Base-by-base conservation (phyloP, 306 rosid genomes). In the Purshia tridentata region DNA sequence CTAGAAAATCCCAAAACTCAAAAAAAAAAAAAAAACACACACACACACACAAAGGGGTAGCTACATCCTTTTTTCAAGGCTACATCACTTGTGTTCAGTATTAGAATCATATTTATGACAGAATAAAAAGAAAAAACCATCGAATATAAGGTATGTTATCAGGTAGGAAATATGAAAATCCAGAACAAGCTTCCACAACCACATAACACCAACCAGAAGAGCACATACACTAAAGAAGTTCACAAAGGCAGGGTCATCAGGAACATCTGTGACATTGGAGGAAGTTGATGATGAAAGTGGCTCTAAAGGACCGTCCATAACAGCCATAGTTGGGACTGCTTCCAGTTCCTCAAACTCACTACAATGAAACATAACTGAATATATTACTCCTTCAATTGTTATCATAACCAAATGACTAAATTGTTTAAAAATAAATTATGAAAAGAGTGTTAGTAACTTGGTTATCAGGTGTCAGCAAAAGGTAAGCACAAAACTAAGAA, bases 311-410 rank as follows among this genome's bases (percentile, higher is more conserved):
- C 84, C 87, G 74, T 86, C 96, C 20, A 84, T 80, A 53, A 81
- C 39, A 14, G 79, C 84, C 84, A 79, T 54, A 67, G 56, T 8
- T 69, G 97, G 80, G 73, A 74, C 90, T 67, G 84, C 90, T 77
- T 83, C 93, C 56, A 83, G 88, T 73, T 87, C 93, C 85, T 89
- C 96, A 77, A 80, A 85, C 80, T 89, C 97, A 76, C 98, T 93
- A 78, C 23, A 72, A 39, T 45, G 48, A 19, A 19, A 66, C 4
- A 19, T 13, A 19, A 70, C 49, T 48, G 67, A 65, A 59, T 23
- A 77, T 57, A 65, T 69, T 65, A 29, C 40, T 60, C 15, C 67
- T 48, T 58, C 15, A 46, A 48, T 23, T 48, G 23, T 49, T 48
- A 67, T 67, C 58, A 29, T 67, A 37, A 37, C 41, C 51, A 18